phyloP scores from a whole-genome alignment of 768 basidiomycete genomes.

The Arthromyces matolae region DNA sequence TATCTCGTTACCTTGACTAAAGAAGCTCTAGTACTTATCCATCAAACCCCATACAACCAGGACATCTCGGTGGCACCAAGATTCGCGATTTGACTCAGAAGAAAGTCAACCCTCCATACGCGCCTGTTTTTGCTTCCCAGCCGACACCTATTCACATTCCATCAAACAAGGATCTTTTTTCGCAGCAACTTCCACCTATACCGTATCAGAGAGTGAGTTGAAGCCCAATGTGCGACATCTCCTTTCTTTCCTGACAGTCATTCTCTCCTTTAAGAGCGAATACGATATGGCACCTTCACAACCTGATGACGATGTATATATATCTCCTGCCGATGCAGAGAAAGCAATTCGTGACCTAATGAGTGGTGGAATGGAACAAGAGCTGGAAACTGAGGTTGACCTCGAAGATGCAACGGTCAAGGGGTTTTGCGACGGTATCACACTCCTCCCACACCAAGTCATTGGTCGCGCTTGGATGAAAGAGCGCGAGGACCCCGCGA shows the following conservation, averaged over 20 bases:
- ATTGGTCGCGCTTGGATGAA: constrained; percentile 86
- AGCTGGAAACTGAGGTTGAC: constrained; percentile 53
- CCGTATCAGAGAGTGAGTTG: constrained; percentile 3
- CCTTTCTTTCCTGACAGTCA: no score
- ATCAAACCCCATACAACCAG: constrained; percentile 6
- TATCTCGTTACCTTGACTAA: no score
- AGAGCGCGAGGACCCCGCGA: constrained; percentile 62
- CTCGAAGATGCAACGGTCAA: constrained; percentile 68
- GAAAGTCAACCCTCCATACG: constrained; percentile 7
- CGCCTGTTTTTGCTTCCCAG: constrained; percentile 10
- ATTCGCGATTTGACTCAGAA: constrained; percentile 10
- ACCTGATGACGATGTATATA: constrained; percentile 26
- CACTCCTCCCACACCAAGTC: constrained; percentile 83
- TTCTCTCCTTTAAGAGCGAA: no score
- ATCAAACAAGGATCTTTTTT: constrained; percentile 26
- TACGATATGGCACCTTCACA: no score
- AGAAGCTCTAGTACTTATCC: no score
- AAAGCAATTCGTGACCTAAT: constrained; percentile 76
- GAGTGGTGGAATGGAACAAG: constrained; percentile 59
- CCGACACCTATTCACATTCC: constrained; percentile 32
- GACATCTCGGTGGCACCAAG: constrained; percentile 5
- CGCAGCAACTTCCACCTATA: constrained; percentile 4
- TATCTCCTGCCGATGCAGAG: constrained; percentile 60
- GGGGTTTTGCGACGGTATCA: constrained; percentile 70
- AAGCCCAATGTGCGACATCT: no score